A percentile compares a stretch with the other conserved stretches of the same genome.
Conservation (phyloP, 192 early-diverging fungal genomes). For the Backusella psychrophila region DNA sequence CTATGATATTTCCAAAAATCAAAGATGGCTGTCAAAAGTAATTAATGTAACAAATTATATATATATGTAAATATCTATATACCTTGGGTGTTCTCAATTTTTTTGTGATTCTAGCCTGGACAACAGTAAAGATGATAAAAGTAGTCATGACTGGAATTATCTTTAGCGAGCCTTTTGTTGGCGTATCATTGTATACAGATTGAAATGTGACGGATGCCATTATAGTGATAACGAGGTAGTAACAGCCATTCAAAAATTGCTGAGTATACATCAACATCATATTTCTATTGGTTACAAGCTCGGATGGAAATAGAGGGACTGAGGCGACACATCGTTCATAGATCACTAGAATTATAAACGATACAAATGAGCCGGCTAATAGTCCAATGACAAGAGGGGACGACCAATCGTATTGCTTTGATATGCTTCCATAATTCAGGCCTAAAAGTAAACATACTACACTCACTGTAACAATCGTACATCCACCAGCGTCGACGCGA, state of each 20-base stretch:
- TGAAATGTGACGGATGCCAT: not conserved
- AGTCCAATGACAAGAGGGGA: not conserved
- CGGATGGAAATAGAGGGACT: not conserved
- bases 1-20: not conserved
- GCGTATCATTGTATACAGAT: not conserved
- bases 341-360: not conserved
- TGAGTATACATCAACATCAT: not conserved
- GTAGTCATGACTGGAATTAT: not conserved
- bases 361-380: not conserved
- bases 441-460: not conserved
- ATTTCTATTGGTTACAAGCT: not conserved
- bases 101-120: not conserved
- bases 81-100: not conserved
- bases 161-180: not conserved
- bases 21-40: not conserved
- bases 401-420: not conserved
- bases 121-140: not conserved
- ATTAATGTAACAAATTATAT: too few relatives aligned
- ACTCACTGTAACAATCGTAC: not conserved
- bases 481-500: not conserved
- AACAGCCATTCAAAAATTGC: not conserved
- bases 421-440: not conserved
- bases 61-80: not conserved
- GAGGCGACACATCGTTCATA: not conserved
- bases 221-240: not conserved